phyloP scores from a whole-genome alignment of 1,139 yeast species.

The Kazachstania sp. region DNA sequence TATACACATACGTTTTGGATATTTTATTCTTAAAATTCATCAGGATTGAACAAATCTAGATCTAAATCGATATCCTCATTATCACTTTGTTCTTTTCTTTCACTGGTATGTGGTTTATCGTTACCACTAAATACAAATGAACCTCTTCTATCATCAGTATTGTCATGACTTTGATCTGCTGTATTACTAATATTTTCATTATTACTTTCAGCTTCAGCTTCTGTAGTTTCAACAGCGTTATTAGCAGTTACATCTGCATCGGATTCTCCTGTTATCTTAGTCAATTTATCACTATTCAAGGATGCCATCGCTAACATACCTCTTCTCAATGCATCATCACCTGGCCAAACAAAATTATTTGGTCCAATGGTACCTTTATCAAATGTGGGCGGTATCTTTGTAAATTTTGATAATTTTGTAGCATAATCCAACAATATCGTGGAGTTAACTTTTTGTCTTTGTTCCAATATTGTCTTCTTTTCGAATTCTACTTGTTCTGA shows the following conservation, averaged over 20 bases:
- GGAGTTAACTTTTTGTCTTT: slow-evolving; percentile 29
- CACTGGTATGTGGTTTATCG: slow-evolving; percentile 9
- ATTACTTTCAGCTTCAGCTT: neutral
- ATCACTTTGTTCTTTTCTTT: slow-evolving; percentile 8
- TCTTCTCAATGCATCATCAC: slow-evolving; percentile 82
- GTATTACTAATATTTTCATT: neutral
- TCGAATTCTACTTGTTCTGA: slow-evolving; percentile 32
- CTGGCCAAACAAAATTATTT: slow-evolving; percentile 90
- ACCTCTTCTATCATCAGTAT: slow-evolving; percentile 19
- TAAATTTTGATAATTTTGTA: slow-evolving; percentile 79
- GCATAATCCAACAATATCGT: slow-evolving; percentile 70
- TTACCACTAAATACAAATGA: slow-evolving; percentile 21
- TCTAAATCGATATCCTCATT: slow-evolving; percentile 33
- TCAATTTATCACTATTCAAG: slow-evolving; percentile 45
- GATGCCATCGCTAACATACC: slow-evolving; percentile 80
- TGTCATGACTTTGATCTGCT: neutral
- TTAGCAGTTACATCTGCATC: neutral
- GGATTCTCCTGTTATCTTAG: slow-evolving; percentile 32
- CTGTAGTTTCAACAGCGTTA: neutral
- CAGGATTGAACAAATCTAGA: slow-evolving; percentile 62
- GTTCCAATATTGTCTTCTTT: slow-evolving; percentile 26
- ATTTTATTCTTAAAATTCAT: slow-evolving; percentile 33
- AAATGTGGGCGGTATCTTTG: slow-evolving; percentile 75
- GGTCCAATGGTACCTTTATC: slow-evolving; percentile 54
- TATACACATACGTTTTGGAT: neutral